Conservation (phyloP, 2,329 filamentous ascomycete genomes). For the Shiraia sp. region DNA sequence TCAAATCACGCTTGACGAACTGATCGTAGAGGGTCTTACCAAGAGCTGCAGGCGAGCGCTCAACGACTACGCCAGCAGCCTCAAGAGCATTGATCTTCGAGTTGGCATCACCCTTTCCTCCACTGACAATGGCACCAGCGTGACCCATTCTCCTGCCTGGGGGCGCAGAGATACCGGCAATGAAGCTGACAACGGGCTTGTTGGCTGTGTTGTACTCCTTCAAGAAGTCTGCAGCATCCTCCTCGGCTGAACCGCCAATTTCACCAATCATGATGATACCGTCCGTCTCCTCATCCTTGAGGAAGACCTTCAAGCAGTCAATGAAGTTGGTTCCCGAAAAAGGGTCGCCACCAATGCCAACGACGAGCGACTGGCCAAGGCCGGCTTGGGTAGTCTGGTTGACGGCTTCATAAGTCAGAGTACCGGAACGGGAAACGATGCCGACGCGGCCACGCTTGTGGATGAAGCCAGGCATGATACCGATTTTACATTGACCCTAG, state of each 20-base stretch:
- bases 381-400: slow-evolving; percentile 98
- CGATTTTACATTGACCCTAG: slow-evolving; percentile 96
- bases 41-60: slow-evolving; percentile 77
- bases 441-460: slow-evolving; percentile 99
- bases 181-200: slow-evolving; percentile 98
- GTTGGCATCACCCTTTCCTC: slow-evolving; percentile 96
- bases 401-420: slow-evolving; percentile 98
- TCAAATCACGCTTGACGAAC: slow-evolving; percentile 93
- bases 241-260: slow-evolving; percentile 95
- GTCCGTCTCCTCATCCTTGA: slow-evolving; percentile 93
- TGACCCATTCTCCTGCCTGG: slow-evolving; percentile 98
- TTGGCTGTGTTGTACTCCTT: slow-evolving; percentile 87
- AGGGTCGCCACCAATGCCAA: slow-evolving; percentile 97
- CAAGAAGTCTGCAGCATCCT: slow-evolving; percentile 96
- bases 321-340: slow-evolving; percentile 99
- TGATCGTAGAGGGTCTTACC: slow-evolving; percentile 93
- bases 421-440: slow-evolving; percentile 97
- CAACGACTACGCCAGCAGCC: slow-evolving; percentile 90
- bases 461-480: slow-evolving; percentile 99
- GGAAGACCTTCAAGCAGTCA: slow-evolving; percentile 97
- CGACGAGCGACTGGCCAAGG: slow-evolving; percentile 95
- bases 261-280: slow-evolving; percentile 99
- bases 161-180: slow-evolving; percentile 95
- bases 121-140: slow-evolving; percentile 95
- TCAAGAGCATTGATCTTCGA: slow-evolving; percentile 97